A percentile compares a stretch with the other conserved stretches of the same genome.
These are phyloP conservation scores for Coemansia sp. DNA, from an alignment of 192 early-diverging fungal genomes.

Conservation along the genomic window DNA sequence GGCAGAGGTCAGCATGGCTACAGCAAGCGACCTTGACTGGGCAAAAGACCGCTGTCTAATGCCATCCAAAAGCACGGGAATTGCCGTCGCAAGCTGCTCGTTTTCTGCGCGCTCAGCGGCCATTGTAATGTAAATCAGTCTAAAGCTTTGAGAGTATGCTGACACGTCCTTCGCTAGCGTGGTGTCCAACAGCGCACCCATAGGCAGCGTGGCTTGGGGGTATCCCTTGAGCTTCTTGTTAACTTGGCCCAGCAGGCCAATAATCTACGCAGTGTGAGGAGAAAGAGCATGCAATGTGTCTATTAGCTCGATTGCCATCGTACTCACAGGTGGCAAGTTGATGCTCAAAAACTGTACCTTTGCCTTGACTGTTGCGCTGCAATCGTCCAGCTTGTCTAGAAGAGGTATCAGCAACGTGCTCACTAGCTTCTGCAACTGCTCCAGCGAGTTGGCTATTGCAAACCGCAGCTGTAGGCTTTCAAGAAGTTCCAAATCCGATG, in stretches of 20 bases:
- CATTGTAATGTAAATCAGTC: conserved; percentile 84
- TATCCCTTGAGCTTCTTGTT: conserved; percentile 77
- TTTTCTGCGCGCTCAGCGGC: conserved; percentile 56
- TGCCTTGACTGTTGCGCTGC: conserved; percentile 48
- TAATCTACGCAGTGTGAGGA: conserved; percentile 52
- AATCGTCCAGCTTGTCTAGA: conserved; percentile 57
- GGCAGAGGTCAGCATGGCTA: conserved; percentile 67
- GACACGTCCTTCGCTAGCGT: conserved; percentile 49
- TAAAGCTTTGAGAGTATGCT: conserved; percentile 70
- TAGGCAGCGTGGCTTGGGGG: conserved; percentile 62
- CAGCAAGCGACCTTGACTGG: conserved; percentile 62
- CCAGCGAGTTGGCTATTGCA: conserved; percentile 60
- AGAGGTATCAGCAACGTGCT: conserved; percentile 57
- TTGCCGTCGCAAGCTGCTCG: conserved; percentile 43
- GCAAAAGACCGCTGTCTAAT: conserved; percentile 56
- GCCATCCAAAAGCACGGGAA: conserved; percentile 63
- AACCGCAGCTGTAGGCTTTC: conserved; percentile 64
- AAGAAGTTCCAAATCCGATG: conserved; percentile 54
- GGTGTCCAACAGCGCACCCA: conserved; percentile 54
- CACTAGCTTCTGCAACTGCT: conserved; percentile 54
- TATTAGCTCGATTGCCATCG: background rate
- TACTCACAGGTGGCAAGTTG: background rate
- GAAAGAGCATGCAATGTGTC: background rate
- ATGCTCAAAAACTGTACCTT: conserved; percentile 36
- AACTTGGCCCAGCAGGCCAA: conserved; percentile 75